Conservation (phyloP, 2,329 filamentous ascomycete genomes). For the Alternaria ventricosa region DNA sequence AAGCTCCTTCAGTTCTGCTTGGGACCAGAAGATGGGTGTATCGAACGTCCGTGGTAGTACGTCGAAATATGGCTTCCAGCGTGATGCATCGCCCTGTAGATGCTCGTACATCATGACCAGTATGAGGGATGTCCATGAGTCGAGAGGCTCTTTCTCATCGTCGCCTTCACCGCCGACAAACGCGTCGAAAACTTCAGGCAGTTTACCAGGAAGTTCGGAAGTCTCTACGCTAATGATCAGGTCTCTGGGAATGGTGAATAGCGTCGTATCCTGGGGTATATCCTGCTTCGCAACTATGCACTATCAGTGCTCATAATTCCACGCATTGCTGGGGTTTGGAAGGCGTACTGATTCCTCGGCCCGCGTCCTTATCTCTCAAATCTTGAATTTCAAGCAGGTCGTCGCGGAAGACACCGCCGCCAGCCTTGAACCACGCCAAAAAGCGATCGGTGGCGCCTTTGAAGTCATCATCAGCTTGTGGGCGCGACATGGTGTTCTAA, state of each 20-base stretch:
- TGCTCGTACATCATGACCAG: constrained; percentile 30
- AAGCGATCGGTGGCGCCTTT: constrained; percentile 22
- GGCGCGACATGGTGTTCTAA: no score
- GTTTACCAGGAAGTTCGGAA: constrained; percentile 19
- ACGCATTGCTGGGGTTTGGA: neutral
- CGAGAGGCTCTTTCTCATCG: constrained; percentile 20
- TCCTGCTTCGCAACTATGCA: constrained; percentile 20
- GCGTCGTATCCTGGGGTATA: constrained; percentile 22
- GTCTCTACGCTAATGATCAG: constrained; percentile 31
- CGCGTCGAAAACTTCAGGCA: constrained; percentile 24
- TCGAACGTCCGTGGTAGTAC: constrained; percentile 26
- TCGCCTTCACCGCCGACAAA: constrained; percentile 15
- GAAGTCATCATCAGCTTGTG: constrained; percentile 11
- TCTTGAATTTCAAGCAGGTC: constrained; percentile 30
- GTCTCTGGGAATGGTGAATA: constrained; percentile 29
- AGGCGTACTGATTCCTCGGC: constrained; percentile 28
- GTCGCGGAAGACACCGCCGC: constrained; percentile 27
- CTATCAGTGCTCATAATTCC: neutral
- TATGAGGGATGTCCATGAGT: constrained; percentile 30
- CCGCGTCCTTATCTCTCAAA: constrained; percentile 25
- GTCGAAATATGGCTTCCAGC: constrained; percentile 33
- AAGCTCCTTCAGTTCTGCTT: constrained; percentile 26
- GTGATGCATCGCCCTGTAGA: constrained; percentile 24
- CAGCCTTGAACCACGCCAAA: constrained; percentile 27
- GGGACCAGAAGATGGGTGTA: constrained; percentile 33